Evolutionary conservation across 139 green algal genomes (phyloP).

Genomic region (Picochlorum sp.): DNA sequence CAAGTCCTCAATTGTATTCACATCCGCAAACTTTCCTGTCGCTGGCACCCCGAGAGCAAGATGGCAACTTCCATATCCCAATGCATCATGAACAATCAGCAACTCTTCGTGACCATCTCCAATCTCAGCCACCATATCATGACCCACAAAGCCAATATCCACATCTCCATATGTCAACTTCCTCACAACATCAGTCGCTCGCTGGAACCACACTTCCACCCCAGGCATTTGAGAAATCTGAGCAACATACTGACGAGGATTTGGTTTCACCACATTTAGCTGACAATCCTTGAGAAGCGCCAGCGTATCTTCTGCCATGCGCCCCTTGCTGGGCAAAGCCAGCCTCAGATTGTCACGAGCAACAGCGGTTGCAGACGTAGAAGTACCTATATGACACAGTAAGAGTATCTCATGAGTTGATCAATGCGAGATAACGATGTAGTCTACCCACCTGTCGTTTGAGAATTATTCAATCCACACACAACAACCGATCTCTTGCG

Average conservation of each 20-base stretch:
- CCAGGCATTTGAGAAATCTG: slow-evolving; percentile 78
- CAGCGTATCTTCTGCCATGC: slow-evolving; percentile 97
- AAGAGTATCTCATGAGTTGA: too few species aligned
- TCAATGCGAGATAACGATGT: too few species aligned
- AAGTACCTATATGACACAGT: too few species aligned
- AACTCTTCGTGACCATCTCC: slow-evolving; percentile 59
- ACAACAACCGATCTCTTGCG: too few species aligned
- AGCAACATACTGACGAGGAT: slow-evolving; percentile 95
- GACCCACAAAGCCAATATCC: slow-evolving; percentile 95
- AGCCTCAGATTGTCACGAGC: slow-evolving; percentile 50
- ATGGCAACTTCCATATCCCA: slow-evolving; percentile 92
- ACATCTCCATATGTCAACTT: slow-evolving; percentile 89
- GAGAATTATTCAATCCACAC: too few species aligned
- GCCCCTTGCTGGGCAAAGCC: slow-evolving; percentile 89
- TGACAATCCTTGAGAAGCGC: slow-evolving; percentile 87
- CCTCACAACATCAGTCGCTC: slow-evolving; percentile 88
- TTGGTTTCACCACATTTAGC: slow-evolving; percentile 90
- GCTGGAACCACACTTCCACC: slow-evolving; percentile 98
- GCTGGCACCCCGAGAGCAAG: slow-evolving; percentile 85
- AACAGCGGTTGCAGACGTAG: not conserved
- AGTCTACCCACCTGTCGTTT: too few species aligned
- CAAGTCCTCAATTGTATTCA: slow-evolving; percentile 70
- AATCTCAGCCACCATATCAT: slow-evolving; percentile 93
- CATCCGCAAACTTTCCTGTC: slow-evolving; percentile 47
- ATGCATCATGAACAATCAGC: slow-evolving; percentile 83